Percentiles rank a stretch among this genome's conserved stretches.
These are phyloP conservation scores for Cercospora sp. DNA, from an alignment of 2,329 filamentous ascomycete species.

Conservation along the genomic window DNA sequence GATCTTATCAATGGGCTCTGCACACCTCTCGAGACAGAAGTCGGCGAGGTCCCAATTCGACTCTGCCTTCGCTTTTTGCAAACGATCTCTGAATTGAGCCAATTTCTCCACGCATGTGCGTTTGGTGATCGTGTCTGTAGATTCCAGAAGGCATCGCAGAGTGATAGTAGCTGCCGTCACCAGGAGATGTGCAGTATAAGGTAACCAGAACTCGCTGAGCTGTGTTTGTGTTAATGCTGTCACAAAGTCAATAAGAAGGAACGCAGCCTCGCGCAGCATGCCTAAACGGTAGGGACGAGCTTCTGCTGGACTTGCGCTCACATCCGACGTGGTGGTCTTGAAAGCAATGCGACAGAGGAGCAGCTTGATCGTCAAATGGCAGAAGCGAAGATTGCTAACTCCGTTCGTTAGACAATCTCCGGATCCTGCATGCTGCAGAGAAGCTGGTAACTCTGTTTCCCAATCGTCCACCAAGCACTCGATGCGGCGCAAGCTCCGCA, in stretches of 20 bases:
- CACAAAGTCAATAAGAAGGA: constrained; percentile 53
- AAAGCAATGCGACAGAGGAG: constrained; percentile 42
- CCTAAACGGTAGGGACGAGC: constrained; percentile 38
- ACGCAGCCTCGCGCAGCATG: constrained; percentile 52
- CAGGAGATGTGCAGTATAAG: constrained; percentile 54
- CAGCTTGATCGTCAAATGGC: constrained; percentile 43
- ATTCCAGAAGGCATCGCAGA: constrained; percentile 54
- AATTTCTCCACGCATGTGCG: constrained; percentile 47
- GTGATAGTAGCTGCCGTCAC: constrained; percentile 56
- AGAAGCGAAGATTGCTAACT: constrained; percentile 44
- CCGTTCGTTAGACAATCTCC: constrained; percentile 15
- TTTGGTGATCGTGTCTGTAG: constrained; percentile 48
- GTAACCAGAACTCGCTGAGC: constrained; percentile 56
- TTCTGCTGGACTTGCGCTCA: constrained; percentile 30
- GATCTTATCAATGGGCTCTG: constrained; percentile 41
- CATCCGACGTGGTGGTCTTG: constrained; percentile 27
- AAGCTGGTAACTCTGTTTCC: constrained; percentile 38
- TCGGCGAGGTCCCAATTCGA: constrained; percentile 54
- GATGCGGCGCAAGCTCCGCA: constrained; percentile 35
- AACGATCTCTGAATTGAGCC: constrained; percentile 8
- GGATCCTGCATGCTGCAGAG: background rate
- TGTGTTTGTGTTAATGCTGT: constrained; percentile 49
- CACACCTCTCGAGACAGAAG: constrained; percentile 52
- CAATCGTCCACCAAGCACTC: constrained; percentile 40
- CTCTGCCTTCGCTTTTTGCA: constrained; percentile 10